These are phyloP conservation scores for Rhododendron henanense DNA, from an alignment of 148 eudicot species.

Conservation along the genomic window DNA sequence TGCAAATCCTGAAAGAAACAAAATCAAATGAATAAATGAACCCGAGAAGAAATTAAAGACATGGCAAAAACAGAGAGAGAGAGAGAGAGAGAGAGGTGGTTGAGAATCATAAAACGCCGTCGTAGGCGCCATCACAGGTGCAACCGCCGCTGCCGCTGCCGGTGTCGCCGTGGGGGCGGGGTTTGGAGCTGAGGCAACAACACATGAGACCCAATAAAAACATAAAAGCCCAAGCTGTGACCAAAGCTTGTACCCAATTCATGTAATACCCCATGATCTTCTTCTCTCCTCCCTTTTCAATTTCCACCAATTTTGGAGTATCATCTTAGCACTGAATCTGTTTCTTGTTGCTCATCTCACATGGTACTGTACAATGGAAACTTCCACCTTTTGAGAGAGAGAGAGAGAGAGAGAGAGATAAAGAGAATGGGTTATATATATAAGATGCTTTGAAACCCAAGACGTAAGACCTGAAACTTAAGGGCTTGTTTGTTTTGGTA, in stretches of 20 bases:
- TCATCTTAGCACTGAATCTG: background rate
- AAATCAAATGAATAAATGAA: background rate
- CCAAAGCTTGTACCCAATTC: constrained; percentile 43
- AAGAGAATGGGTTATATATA: background rate
- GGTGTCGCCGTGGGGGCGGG: constrained; percentile 25
- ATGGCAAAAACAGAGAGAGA: background rate
- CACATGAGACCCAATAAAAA: constrained; percentile 42
- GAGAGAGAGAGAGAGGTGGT: background rate
- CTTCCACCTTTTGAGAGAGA: background rate
- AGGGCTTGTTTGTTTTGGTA: too few species aligned
- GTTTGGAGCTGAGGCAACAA: constrained; percentile 46
- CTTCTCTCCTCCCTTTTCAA: background rate
- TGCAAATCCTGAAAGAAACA: background rate
- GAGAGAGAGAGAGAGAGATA: background rate
- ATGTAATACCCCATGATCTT: constrained; percentile 18
- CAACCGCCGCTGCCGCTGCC: constrained; percentile 25
- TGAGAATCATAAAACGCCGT: constrained; percentile 19
- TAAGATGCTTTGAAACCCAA: background rate
- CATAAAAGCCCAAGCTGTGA: constrained; percentile 45
- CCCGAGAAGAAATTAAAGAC: background rate
- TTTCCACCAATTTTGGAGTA: background rate
- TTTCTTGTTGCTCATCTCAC: background rate
- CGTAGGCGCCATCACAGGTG: constrained; percentile 41
- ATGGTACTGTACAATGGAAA: background rate
- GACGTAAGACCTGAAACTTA: too few species aligned